Evolutionary conservation across 345 rosid genomes (phyloP).

Genomic region (Aethionema arabicum): DNA sequence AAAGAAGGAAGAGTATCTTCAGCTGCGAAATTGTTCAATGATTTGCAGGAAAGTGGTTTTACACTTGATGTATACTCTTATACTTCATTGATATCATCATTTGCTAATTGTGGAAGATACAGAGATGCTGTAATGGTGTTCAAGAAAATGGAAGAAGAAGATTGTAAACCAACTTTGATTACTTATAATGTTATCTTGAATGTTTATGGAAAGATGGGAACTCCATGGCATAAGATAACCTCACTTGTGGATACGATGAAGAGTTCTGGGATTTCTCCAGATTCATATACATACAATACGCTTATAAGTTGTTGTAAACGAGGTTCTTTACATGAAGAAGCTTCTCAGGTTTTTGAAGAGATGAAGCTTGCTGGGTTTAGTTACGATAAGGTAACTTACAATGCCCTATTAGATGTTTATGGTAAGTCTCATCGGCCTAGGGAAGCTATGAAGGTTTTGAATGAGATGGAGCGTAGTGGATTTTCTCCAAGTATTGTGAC

Average conservation of each 20-base stretch:
- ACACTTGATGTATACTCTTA: conserved; percentile 69
- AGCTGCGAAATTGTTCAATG: conserved; percentile 59
- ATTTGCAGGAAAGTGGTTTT: conserved; percentile 55
- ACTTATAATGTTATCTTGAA: conserved; percentile 84
- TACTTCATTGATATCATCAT: conserved; percentile 76
- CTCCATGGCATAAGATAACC: conserved; percentile 81
- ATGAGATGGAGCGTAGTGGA: conserved; percentile 77
- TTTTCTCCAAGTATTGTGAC: conserved; percentile 68
- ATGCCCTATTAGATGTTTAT: conserved; percentile 78
- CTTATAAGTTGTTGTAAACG: conserved; percentile 82
- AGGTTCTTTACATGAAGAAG: conserved; percentile 83
- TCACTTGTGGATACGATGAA: conserved; percentile 66
- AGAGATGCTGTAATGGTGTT: conserved; percentile 74
- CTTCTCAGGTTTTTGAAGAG: conserved; percentile 63
- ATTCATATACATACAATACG: conserved; percentile 80
- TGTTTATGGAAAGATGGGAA: conserved; percentile 93
- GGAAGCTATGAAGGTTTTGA: conserved; percentile 80
- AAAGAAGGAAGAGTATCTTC: conserved; percentile 57
- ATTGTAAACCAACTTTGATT: conserved; percentile 75
- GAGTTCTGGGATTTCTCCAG: conserved; percentile 57
- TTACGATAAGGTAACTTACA: conserved; percentile 82
- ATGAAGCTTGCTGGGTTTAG: conserved; percentile 73
- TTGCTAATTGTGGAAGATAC: conserved; percentile 70
- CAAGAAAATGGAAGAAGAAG: conserved; percentile 83
- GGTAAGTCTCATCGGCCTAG: conserved; percentile 83